These are phyloP conservation scores for Biscogniauxia mediterranea DNA, from an alignment of 2,329 filamentous ascomycete genomes.

Conservation along the genomic window DNA sequence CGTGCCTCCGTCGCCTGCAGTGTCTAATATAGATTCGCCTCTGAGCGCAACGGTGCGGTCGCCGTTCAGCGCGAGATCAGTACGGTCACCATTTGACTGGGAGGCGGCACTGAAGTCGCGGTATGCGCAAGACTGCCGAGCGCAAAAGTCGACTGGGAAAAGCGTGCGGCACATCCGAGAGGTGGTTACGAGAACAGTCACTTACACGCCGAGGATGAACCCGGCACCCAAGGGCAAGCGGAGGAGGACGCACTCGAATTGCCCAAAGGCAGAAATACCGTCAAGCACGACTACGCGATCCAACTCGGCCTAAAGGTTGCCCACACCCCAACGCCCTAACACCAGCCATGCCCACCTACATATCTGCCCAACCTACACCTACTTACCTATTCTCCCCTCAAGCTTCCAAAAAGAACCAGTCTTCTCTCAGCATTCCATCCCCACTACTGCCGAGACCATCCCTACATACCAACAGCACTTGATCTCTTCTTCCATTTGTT, in stretches of 20 bases:
- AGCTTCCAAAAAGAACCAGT: slow-evolving; percentile 25
- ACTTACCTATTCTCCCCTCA: slow-evolving; percentile 5
- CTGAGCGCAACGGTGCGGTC: slow-evolving; percentile 65
- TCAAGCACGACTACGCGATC: slow-evolving; percentile 22
- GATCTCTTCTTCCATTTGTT: slow-evolving; percentile 27
- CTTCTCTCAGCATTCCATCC: slow-evolving; percentile 15
- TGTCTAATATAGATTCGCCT: slow-evolving; percentile 68
- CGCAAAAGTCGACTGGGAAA: slow-evolving; percentile 56
- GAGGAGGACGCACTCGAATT: slow-evolving; percentile 57
- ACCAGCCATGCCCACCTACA: neutral
- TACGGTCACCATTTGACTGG: slow-evolving; percentile 76
- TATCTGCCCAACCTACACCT: neutral
- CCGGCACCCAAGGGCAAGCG: slow-evolving; percentile 89
- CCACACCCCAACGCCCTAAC: no score
- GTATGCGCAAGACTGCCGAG: slow-evolving; percentile 57
- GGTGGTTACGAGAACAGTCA: slow-evolving; percentile 91
- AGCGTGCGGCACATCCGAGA: slow-evolving; percentile 74
- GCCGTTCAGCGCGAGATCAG: slow-evolving; percentile 67
- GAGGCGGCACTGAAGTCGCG: slow-evolving; percentile 67
- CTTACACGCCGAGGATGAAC: slow-evolving; percentile 82
- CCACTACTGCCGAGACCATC: slow-evolving; percentile 3
- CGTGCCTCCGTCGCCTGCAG: slow-evolving; percentile 72
- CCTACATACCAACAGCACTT: slow-evolving; percentile 2
- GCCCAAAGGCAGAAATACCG: slow-evolving; percentile 25
- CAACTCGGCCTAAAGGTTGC: slow-evolving; percentile 23